phyloP scores from a whole-genome alignment of 1,284 basidiomycete species.

The Irpex rosettiformis region DNA sequence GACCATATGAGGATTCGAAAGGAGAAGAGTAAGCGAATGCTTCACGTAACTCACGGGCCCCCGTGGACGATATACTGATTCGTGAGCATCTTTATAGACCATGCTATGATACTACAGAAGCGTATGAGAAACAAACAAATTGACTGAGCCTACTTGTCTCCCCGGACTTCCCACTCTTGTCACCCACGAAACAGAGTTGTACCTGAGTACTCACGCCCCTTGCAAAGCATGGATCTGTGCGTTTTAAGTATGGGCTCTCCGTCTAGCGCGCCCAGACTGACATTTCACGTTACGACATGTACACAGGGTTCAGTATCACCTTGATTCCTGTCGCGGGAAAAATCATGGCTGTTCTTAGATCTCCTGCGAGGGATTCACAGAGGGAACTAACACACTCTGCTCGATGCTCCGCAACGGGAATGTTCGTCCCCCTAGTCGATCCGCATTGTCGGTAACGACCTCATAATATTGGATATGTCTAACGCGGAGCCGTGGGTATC shows the following conservation, averaged over 20 bases:
- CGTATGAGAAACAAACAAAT: slow-evolving; percentile 1
- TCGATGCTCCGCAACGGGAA: slow-evolving; percentile 10
- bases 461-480: slow-evolving; percentile 16
- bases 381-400: slow-evolving; percentile 8
- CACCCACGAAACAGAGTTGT: slow-evolving; percentile 25
- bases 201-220: slow-evolving; percentile 16
- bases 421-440: slow-evolving; percentile 14
- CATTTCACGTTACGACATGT: slow-evolving; percentile 20
- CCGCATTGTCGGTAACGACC: slow-evolving; percentile 21
- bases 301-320: slow-evolving; percentile 12
- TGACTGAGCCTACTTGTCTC: slow-evolving; percentile 1
- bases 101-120: not conserved
- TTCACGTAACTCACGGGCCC: slow-evolving; percentile 14
- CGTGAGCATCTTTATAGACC: slow-evolving; percentile 1
- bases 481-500: slow-evolving; percentile 13
- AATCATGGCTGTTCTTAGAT: slow-evolving; percentile 13
- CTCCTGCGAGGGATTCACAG: slow-evolving; percentile 15
- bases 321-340: slow-evolving; percentile 15
- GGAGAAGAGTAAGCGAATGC: slow-evolving; percentile 3
- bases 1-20: slow-evolving; percentile 12
- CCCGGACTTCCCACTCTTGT: slow-evolving; percentile 9
- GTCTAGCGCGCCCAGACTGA: slow-evolving; percentile 16
- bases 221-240: slow-evolving; percentile 17
- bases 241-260: slow-evolving; percentile 15
- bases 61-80: slow-evolving; percentile 5